phyloP scores from a whole-genome alignment of 2,329 filamentous ascomycete species.

The Beauveria asiatica region DNA sequence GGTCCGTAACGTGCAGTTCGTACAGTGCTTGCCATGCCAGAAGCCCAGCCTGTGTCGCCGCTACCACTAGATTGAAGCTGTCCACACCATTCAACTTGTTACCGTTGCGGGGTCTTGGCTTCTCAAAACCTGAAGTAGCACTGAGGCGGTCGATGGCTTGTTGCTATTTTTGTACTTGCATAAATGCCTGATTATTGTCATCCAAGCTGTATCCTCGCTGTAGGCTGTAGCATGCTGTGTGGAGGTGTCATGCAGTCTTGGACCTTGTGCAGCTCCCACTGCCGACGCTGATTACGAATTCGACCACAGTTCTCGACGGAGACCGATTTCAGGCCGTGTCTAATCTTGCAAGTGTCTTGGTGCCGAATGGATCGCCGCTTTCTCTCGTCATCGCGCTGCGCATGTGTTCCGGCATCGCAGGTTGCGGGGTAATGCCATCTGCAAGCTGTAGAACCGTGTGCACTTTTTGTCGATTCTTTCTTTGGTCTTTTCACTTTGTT shows the following conservation, averaged over 20 bases:
- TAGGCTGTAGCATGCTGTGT: background rate
- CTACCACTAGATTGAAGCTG: background rate
- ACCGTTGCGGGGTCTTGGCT: background rate
- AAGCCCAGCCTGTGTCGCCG: background rate
- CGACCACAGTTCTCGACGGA: background rate
- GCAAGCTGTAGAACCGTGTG: background rate
- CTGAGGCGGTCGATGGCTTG: background rate
- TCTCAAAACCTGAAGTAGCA: too few relatives aligned
- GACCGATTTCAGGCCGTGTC: background rate
- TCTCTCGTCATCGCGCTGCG: background rate
- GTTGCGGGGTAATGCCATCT: background rate
- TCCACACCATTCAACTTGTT: background rate
- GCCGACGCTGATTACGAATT: background rate
- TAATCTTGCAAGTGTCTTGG: background rate
- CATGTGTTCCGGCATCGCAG: background rate
- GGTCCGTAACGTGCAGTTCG: background rate
- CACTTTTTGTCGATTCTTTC: background rate
- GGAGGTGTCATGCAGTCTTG: background rate
- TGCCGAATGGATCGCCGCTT: background rate
- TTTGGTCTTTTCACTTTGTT: background rate
- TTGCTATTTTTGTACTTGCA: constrained; percentile 6
- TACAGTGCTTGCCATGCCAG: background rate
- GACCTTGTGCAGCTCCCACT: background rate
- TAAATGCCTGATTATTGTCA: background rate
- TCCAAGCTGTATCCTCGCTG: background rate